phyloP scores from a whole-genome alignment of 2,329 filamentous ascomycete genomes.

The Pleurostoma richardsiae region DNA sequence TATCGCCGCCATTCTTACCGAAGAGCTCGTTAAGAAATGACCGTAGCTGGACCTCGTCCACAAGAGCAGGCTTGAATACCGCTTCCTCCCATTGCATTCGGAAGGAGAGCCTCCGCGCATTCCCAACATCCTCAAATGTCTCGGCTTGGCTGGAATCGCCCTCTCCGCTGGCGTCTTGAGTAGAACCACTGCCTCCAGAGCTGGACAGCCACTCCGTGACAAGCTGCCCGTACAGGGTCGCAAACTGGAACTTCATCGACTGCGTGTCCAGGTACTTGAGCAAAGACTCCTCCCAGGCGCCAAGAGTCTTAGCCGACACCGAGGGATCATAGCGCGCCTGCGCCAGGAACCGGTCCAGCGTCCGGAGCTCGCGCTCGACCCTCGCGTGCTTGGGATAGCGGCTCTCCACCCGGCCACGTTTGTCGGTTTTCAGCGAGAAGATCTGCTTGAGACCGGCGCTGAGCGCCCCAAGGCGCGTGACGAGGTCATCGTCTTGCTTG shows the following conservation, averaged over 20 bases:
- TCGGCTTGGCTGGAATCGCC: constrained; percentile 21
- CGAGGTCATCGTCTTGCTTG: constrained; percentile 13
- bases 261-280: constrained; percentile 40
- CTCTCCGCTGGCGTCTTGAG: constrained; percentile 17
- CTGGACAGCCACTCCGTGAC: constrained; percentile 47
- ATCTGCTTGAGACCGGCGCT: constrained; percentile 28
- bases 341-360: constrained; percentile 45
- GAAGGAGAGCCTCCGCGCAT: constrained; percentile 47
- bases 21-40: constrained; percentile 49
- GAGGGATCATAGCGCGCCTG: constrained; percentile 50
- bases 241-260: constrained; percentile 49
- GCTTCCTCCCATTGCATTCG: constrained; percentile 48
- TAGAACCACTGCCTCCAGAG: too few relatives aligned
- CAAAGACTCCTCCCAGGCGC: constrained; percentile 41
- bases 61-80: constrained; percentile 45
- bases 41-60: constrained; percentile 38
- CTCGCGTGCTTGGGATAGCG: constrained; percentile 21
- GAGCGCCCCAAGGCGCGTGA: constrained; percentile 24
- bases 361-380: constrained; percentile 23
- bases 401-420: constrained; percentile 30
- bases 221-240: constrained; percentile 48
- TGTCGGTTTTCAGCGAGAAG: constrained; percentile 42
- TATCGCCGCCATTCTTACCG: constrained; percentile 3
- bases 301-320: constrained; percentile 38
- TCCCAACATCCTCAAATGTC: constrained; percentile 41